A percentile compares a stretch with the other conserved stretches of the same genome.
Conservation (phyloP, 129 eudicot genomes). For the Kitagawia praeruptora region DNA sequence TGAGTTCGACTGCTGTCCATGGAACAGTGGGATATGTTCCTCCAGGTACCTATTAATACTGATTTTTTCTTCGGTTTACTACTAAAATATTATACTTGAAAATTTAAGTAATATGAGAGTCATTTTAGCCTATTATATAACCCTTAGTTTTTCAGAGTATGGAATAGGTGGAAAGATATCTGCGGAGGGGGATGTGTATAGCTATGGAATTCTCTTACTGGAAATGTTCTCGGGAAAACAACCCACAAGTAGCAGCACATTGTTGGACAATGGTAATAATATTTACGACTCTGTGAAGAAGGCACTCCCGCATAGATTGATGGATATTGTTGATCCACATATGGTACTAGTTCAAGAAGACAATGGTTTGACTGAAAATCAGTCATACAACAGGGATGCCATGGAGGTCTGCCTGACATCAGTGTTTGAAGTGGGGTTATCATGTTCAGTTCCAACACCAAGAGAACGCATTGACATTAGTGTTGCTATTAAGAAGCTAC, state of each 20-base stretch:
- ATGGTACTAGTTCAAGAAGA: not conserved
- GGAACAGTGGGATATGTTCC: not conserved
- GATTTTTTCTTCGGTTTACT: not conserved
- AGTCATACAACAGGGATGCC: not conserved
- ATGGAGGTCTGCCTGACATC: not conserved
- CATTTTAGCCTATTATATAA: not conserved
- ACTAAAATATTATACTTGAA: not conserved
- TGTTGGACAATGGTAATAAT: not conserved
- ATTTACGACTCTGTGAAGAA: not conserved
- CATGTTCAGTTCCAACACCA: not conserved
- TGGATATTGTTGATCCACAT: not conserved
- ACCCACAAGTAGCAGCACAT: not conserved
- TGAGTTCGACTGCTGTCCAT: not conserved
- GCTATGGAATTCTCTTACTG: not conserved
- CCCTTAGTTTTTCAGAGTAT: not conserved
- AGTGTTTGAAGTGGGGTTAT: not conserved
- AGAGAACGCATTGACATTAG: not conserved
- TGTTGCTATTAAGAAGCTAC: not conserved
- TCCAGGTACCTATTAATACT: not conserved
- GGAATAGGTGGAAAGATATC: not conserved
- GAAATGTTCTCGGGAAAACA: not conserved
- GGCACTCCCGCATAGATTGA: not conserved
- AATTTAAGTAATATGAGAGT: too few relatives aligned
- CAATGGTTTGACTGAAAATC: not conserved
- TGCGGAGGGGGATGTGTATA: not conserved